Base-by-base conservation (phyloP, 164 flowering plant species). In the Euptelea pleiosperma region DNA sequence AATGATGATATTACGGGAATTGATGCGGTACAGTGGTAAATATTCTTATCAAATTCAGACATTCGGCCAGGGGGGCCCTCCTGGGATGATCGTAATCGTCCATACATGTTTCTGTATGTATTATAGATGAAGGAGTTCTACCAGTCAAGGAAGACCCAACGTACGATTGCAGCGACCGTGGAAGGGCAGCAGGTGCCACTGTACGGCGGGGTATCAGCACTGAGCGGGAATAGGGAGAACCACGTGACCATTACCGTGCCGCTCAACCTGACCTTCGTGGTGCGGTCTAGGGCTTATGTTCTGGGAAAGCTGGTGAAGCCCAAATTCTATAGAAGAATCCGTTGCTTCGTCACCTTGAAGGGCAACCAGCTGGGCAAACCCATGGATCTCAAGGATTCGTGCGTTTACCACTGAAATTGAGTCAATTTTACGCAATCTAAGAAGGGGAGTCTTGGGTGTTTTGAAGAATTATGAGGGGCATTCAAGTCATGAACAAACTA, bases 221-320 rank as follows among this genome's bases (percentile, higher is more conserved):
- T 82, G 2, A 53, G 52, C 24, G 68, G 57, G 25, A 70, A 63
- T 6, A 47, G 52, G 6, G 69, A 52, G n/a, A 58, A 55, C 39
- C 41, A 28, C 6, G 62, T 62, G 33, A 65, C 21, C 4, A 39
- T 73, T 5, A 43, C 48, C 3, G 75, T 90, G 50, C 84, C 86
- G 0, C 50, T 93, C 52, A 88, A 82, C 64, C 79, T 93, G 55
- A 85, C 87, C 2, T 76, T 90, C 39, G 67, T 60, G 37, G 40
- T 90, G 66, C 71, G 91, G 24, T 83, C 96, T 0, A 83, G 87
- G 61, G 97, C 96, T 4, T 74, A 79, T 61, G 78, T 93, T 39
- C 62, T 93, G 52, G 99, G 99, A 19, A 79, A 60, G 58, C 70
- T 93, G 44, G 99, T 93, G 57, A 86, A 77, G 75, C 72, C 89